phyloP scores from a whole-genome alignment of 2,329 filamentous ascomycete genomes.

The Aspergillus sergii region DNA sequence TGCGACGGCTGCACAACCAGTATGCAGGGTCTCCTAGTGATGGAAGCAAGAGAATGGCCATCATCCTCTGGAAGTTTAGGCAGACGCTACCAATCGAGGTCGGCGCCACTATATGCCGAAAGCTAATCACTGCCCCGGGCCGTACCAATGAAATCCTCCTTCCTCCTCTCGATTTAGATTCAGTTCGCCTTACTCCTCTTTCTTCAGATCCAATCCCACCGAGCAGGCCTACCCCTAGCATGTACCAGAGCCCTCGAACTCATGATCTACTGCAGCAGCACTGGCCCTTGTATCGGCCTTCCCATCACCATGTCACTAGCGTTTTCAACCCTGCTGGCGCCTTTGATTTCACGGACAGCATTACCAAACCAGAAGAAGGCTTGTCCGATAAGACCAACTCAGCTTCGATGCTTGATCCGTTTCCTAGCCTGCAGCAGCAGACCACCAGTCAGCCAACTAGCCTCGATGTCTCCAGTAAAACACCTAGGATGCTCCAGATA shows the following conservation, averaged over 20 bases:
- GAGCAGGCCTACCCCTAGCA: slow-evolving; percentile 31
- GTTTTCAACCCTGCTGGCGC: slow-evolving; percentile 28
- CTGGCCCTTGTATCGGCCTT: slow-evolving; percentile 38
- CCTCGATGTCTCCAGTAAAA: slow-evolving; percentile 30
- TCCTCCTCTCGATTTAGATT: slow-evolving; percentile 21
- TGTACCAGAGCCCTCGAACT: slow-evolving; percentile 35
- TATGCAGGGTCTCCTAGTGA: slow-evolving; percentile 26
- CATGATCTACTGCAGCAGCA: slow-evolving; percentile 39
- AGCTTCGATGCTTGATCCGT: slow-evolving; percentile 39
- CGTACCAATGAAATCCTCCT: slow-evolving; percentile 34
- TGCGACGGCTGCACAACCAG: slow-evolving; percentile 21
- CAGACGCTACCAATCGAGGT: slow-evolving; percentile 44
- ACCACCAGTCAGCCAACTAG: slow-evolving; percentile 31
- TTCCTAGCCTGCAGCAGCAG: slow-evolving; percentile 29
- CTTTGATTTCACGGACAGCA: slow-evolving; percentile 6
- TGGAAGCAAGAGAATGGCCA: slow-evolving; percentile 43
- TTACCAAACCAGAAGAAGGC: slow-evolving; percentile 27
- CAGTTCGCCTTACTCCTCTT: slow-evolving; percentile 8
- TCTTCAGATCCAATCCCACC: slow-evolving; percentile 39
- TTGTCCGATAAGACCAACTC: slow-evolving; percentile 37
- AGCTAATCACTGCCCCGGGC: slow-evolving; percentile 43
- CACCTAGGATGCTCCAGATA: slow-evolving; percentile 36
- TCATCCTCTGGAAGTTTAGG: slow-evolving; percentile 51
- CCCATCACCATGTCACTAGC: slow-evolving; percentile 41
- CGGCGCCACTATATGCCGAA: slow-evolving; percentile 49